Base-by-base conservation (phyloP, 371 early-diverging fungal genomes). In the Phascolomyces articulosus region DNA sequence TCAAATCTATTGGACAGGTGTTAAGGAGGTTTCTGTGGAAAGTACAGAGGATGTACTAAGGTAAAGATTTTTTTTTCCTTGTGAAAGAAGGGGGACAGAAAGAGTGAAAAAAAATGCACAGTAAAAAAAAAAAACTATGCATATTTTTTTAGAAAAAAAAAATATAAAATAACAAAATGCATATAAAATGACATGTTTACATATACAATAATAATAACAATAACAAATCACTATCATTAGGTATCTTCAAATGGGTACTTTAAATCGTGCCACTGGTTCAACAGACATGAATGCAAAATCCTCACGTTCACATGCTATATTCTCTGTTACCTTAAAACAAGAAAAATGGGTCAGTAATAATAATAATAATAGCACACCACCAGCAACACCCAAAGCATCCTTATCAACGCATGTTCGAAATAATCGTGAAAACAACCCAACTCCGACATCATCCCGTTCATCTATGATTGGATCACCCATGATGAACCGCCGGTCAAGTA, bases 251-350 rank as follows among this genome's bases (percentile, higher is more conserved):
- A 84, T 84, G 67, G 94, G 97, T 41, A 88, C 91, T n/a, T 82
- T 87, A 57, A 87, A 90, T 70, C 88, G 99, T 49, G 95, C 94
- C 47, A 97, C 98, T 3, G 94, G 93, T 38, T 86, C 93, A 15
- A 99, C 99, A 16, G 93, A 96, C 55, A 98, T 99, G 99, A 99
- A 99, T 81, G 91, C 86, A 29, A 82, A 91, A 60, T 96, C 97
- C 0, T 97, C 98, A 9, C 83, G 99, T 64, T 96, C 97, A 29
- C 99, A 99, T 82, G 99, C 99, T 54, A 96, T 99, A 56, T 98
- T 98, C 78, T 90, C 95, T 21, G 89, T 98, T 13, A 89, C 90
- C n/a, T 85, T 97, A 24, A 71, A 82, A 26, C 94, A 93, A 71
- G 87, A 89, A 61, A 88, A 89, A 70, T 84, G 80, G 71, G 73